A percentile compares a stretch with the other conserved stretches of the same genome.
phyloP scores from a whole-genome alignment of 169 alveolate genomes.

The Plasmodium billcollinsi region DNA sequence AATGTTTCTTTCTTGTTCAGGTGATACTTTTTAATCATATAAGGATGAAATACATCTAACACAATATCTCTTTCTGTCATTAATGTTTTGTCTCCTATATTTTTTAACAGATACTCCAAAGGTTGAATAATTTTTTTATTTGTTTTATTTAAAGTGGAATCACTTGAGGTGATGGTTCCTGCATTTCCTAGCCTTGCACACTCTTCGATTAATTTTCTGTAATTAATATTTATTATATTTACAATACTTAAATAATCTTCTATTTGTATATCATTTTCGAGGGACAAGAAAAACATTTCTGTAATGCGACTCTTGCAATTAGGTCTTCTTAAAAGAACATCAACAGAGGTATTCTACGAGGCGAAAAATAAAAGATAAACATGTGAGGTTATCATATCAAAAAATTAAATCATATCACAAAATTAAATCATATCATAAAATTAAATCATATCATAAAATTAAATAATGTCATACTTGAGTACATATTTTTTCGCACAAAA shows the following conservation, averaged over 20 bases:
- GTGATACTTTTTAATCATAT: slow-evolving; percentile 42
- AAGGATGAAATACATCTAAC: slow-evolving; percentile 48
- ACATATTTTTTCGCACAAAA: too few relatives aligned
- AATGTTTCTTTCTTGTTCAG: slow-evolving; percentile 50
- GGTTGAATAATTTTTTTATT: slow-evolving; percentile 51
- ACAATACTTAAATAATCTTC: slow-evolving; percentile 46
- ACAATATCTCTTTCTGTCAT: slow-evolving; percentile 71
- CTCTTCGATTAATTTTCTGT: slow-evolving; percentile 49
- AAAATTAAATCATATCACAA: too few relatives aligned
- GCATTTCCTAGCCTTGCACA: slow-evolving; percentile 21
- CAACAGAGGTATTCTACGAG: slow-evolving; percentile 64
- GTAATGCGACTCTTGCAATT: slow-evolving; percentile 56
- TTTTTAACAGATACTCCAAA: slow-evolving; percentile 23
- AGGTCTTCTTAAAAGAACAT: slow-evolving; percentile 60
- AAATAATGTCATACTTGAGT: too few relatives aligned
- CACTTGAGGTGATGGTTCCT: not conserved
- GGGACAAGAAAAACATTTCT: slow-evolving; percentile 45
- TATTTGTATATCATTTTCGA: slow-evolving; percentile 59
- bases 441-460: too few relatives aligned
- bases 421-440: too few relatives aligned
- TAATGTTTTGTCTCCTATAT: slow-evolving; percentile 33
- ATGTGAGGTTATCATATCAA: not conserved
- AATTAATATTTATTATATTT: slow-evolving; percentile 40
- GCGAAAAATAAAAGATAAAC: not conserved
- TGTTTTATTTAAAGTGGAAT: slow-evolving; percentile 4